Evolutionary conservation across 352 stramenopile species (phyloP).

Genomic region (Pythium inflatum): DNA sequence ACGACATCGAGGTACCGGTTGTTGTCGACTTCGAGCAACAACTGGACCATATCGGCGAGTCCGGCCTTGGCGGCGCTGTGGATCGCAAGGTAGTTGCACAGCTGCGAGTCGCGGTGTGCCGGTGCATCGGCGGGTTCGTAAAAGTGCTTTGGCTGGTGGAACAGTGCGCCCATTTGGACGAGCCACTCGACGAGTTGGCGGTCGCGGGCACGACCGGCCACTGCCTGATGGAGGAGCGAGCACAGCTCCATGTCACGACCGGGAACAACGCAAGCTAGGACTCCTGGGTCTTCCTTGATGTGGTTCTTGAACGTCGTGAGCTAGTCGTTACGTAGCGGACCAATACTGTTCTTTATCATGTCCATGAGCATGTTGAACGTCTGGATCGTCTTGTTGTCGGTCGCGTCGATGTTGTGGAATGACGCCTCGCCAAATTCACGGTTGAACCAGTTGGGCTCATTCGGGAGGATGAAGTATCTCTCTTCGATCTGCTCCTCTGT

Average conservation of each 20-base stretch:
- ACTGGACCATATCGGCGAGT: conserved; percentile 8
- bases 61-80: conserved; percentile 21
- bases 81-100: conserved; percentile 10
- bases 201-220: conserved; percentile 36
- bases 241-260: not conserved
- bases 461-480: not conserved
- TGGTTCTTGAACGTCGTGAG: conserved; percentile 5
- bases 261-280: not conserved
- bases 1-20: conserved; percentile 10
- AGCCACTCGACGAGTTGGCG: conserved; percentile 42
- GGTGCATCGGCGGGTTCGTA: not conserved
- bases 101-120: not conserved
- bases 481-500: conserved; percentile 3
- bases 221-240: conserved; percentile 36
- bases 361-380: conserved; percentile 7
- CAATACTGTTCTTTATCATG: conserved; percentile 10
- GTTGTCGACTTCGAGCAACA: conserved; percentile 16
- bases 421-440: not conserved
- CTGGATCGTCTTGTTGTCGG: not conserved
- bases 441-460: not conserved
- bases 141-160: conserved; percentile 22
- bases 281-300: not conserved
- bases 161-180: conserved; percentile 36
- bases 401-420: not conserved
- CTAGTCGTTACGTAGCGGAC: not conserved